Percentiles rank a stretch among this genome's conserved stretches.
phyloP scores from a whole-genome alignment of 2,329 filamentous ascomycete species.

The Botrytis pseudocinerea region DNA sequence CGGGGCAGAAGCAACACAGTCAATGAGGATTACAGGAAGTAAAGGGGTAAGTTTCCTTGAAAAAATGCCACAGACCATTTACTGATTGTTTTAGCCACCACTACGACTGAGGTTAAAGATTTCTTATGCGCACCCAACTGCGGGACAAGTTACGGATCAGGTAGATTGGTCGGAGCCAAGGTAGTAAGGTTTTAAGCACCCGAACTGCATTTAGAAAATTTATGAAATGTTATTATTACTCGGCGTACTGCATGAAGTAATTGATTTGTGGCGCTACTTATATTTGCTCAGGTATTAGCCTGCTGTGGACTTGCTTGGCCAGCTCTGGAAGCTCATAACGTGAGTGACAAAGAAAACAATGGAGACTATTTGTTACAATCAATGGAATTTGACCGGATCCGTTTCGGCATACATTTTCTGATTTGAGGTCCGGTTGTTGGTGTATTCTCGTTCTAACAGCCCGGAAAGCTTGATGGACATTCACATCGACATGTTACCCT shows the following conservation, averaged over 20 bases:
- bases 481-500: background rate
- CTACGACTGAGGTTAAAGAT: slow-evolving; percentile 84
- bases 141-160: slow-evolving; percentile 78
- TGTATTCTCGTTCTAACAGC: background rate
- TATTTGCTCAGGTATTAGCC: background rate
- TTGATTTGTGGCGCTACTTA: background rate
- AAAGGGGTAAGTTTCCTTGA: slow-evolving; percentile 73
- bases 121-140: slow-evolving; percentile 70
- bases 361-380: background rate
- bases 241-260: slow-evolving; percentile 9
- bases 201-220: slow-evolving; percentile 14
- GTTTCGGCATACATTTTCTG: background rate
- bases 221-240: slow-evolving; percentile 12
- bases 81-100: slow-evolving; percentile 58
- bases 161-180: slow-evolving; percentile 91
- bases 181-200: slow-evolving; percentile 26
- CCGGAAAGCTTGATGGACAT: background rate
- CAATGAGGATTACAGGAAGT: slow-evolving; percentile 82
- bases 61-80: slow-evolving; percentile 19
- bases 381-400: background rate
- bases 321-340: background rate
- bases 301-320: background rate
- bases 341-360: background rate
- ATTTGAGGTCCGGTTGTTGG: background rate
- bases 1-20: slow-evolving; percentile 82